These are phyloP conservation scores for Yamadazyma kitorensis DNA, from an alignment of 805 yeast species.

Conservation along the genomic window DNA sequence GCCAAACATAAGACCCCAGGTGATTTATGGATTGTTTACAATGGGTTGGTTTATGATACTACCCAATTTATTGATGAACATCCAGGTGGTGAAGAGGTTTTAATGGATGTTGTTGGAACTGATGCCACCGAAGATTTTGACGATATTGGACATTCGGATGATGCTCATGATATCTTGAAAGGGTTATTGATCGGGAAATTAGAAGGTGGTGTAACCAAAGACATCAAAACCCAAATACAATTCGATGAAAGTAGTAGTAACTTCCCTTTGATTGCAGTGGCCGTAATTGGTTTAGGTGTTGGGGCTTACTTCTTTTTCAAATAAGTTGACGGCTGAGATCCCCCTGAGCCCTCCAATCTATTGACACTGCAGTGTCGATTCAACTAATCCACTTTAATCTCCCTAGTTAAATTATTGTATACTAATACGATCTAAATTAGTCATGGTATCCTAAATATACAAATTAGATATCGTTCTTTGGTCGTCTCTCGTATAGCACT, in stretches of 20 bases:
- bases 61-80: conserved; percentile 44
- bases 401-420: too few species aligned
- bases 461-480: too few species aligned
- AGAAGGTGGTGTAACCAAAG: conserved; percentile 54
- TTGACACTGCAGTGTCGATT: too few species aligned
- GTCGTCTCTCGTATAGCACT: too few species aligned
- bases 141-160: conserved; percentile 97
- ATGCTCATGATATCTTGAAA: conserved; percentile 76
- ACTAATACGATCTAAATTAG: too few species aligned
- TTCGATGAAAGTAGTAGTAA: conserved; percentile 18
- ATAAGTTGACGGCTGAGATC: too few species aligned
- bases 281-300: conserved; percentile 34
- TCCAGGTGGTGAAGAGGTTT: conserved; percentile 49
- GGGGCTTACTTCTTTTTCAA: conserved; percentile 40
- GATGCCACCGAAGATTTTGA: conserved; percentile 47
- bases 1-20: conserved; percentile 36
- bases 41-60: conserved; percentile 43
- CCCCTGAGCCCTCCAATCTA: too few species aligned
- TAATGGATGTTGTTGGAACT: conserved; percentile 40
- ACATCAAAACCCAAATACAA: conserved; percentile 21
- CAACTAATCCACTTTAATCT: too few species aligned
- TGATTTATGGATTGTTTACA: conserved; percentile 45
- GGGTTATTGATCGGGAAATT: conserved; percentile 74
- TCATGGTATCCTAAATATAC: too few species aligned
- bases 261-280: conserved; percentile 30